A percentile compares a stretch with the other conserved stretches of the same genome.
phyloP scores from a whole-genome alignment of 495 filamentous ascomycete species.

The Aspergillus homomorphus region DNA sequence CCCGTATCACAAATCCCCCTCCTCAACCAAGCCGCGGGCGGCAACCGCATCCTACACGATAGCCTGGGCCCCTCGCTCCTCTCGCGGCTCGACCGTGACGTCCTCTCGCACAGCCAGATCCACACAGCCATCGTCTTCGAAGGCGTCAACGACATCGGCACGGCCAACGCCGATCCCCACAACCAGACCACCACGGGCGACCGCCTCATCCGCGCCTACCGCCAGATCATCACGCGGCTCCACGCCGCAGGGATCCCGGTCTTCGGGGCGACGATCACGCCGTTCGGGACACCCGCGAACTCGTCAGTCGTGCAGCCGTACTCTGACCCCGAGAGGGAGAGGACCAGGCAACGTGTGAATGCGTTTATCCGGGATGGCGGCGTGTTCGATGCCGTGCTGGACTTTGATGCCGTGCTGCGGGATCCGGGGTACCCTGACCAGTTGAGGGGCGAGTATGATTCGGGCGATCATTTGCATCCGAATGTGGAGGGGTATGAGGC shows the following conservation, averaged over 20 bases:
- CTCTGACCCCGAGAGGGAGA: slow-evolving; percentile 52
- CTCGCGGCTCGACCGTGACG: slow-evolving; percentile 61
- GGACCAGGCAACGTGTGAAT: slow-evolving; percentile 58
- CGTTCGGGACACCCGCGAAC: slow-evolving; percentile 52
- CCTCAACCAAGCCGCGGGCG: slow-evolving; percentile 71
- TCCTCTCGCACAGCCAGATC: slow-evolving; percentile 53
- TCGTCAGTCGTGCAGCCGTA: slow-evolving; percentile 40
- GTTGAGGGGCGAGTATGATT: slow-evolving; percentile 53
- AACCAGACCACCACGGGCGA: slow-evolving; percentile 51
- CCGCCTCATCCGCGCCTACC: slow-evolving; percentile 53
- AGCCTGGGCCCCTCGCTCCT: slow-evolving; percentile 62
- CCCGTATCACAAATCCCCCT: slow-evolving; percentile 44
- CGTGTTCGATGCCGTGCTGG: slow-evolving; percentile 58
- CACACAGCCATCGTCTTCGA: slow-evolving; percentile 67
- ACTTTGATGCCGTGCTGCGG: slow-evolving; percentile 59
- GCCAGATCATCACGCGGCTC: slow-evolving; percentile 55
- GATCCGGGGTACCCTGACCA: slow-evolving; percentile 44
- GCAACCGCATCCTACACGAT: slow-evolving; percentile 62
- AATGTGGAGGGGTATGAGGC: slow-evolving; percentile 62
- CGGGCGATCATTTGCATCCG: slow-evolving; percentile 70
- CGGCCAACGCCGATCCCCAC: slow-evolving; percentile 39
- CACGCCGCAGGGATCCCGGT: slow-evolving; percentile 54
- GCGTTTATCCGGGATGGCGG: slow-evolving; percentile 58
- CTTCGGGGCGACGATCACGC: slow-evolving; percentile 67
- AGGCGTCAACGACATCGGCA: slow-evolving; percentile 72